A percentile compares a stretch with the other conserved stretches of the same genome.
Conservation (phyloP, 176 grass and related monocot genomes). For the Pharus latifolius region DNA sequence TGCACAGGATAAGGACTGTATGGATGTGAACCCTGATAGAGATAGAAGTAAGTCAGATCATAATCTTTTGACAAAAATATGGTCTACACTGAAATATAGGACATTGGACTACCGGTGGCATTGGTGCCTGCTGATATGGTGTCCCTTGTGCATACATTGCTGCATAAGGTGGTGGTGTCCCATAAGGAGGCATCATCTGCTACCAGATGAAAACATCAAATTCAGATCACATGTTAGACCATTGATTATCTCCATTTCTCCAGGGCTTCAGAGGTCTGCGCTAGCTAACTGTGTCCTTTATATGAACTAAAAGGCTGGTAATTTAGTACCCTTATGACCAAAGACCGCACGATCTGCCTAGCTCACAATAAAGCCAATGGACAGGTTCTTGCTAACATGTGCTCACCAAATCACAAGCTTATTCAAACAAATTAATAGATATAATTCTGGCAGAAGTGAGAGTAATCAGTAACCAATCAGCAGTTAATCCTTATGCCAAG, state of each 20-base stretch:
- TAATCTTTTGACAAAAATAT: constrained; percentile 5
- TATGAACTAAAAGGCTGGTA: constrained; percentile 14
- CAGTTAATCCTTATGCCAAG: neutral
- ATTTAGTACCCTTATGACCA: neutral
- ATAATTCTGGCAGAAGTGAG: constrained; percentile 6
- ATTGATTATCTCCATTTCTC: constrained; percentile 4
- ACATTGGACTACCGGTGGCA: constrained; percentile 33
- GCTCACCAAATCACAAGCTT: neutral
- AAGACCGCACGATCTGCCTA: neutral
- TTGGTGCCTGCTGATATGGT: constrained; percentile 40
- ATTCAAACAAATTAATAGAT: neutral
- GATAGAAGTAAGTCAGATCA: neutral
- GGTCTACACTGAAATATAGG: neutral
- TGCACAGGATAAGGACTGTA: constrained; percentile 45
- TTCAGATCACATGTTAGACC: constrained; percentile 16
- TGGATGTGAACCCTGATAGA: constrained; percentile 41
- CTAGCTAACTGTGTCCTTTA: neutral
- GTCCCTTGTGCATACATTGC: constrained; percentile 50
- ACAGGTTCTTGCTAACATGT: constrained; percentile 9
- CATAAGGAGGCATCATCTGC: constrained; percentile 53
- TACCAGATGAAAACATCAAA: constrained; percentile 4
- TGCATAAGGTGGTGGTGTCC: constrained; percentile 44
- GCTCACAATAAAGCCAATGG: neutral
- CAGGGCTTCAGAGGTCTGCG: neutral
- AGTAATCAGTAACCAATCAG: neutral